phyloP scores from a whole-genome alignment of 805 yeast species.

The Kodamaea fukazawae region DNA sequence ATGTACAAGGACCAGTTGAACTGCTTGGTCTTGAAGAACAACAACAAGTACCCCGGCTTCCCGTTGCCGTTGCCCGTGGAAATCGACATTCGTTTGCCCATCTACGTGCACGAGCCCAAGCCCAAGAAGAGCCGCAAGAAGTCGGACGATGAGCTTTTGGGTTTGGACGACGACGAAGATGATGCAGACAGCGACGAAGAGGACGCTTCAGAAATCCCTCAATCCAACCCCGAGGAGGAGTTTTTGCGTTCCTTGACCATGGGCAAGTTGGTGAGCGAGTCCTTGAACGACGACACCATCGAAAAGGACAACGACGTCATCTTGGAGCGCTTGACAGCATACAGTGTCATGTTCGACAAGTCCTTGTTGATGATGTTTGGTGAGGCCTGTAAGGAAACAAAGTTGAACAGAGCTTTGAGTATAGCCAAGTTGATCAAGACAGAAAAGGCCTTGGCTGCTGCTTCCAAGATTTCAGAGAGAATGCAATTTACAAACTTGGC shows the following conservation, averaged over 20 bases:
- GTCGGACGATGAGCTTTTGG: constrained; percentile 21
- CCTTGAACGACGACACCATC: constrained; percentile 31
- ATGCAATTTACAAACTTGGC: constrained; percentile 37
- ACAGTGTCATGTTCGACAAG: constrained; percentile 66
- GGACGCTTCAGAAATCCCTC: constrained; percentile 22
- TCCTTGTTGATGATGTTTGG: constrained; percentile 76
- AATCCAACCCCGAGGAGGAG: constrained; percentile 57
- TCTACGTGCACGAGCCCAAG: constrained; percentile 29
- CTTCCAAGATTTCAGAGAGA: constrained; percentile 79
- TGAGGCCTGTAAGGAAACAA: constrained; percentile 64
- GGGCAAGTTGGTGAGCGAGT: constrained; percentile 61
- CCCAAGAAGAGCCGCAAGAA: constrained; percentile 16
- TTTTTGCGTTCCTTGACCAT: constrained; percentile 57
- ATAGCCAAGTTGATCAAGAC: constrained; percentile 67
- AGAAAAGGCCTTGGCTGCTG: constrained; percentile 80
- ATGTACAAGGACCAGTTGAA: constrained; percentile 64
- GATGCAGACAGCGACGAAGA: constrained; percentile 22
- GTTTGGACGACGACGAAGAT: constrained; percentile 16
- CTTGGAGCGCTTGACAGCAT: constrained; percentile 49
- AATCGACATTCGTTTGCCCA: constrained; percentile 66
- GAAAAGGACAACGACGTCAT: constrained; percentile 36
- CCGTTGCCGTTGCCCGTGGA: constrained; percentile 87
- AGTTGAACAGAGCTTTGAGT: constrained; percentile 63
- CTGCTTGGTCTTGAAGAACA: constrained; percentile 72
- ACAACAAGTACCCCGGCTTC: constrained; percentile 62